Evolutionary conservation across 2,329 filamentous ascomycete genomes (phyloP).

Genomic region (Karstenula rhodostoma): DNA sequence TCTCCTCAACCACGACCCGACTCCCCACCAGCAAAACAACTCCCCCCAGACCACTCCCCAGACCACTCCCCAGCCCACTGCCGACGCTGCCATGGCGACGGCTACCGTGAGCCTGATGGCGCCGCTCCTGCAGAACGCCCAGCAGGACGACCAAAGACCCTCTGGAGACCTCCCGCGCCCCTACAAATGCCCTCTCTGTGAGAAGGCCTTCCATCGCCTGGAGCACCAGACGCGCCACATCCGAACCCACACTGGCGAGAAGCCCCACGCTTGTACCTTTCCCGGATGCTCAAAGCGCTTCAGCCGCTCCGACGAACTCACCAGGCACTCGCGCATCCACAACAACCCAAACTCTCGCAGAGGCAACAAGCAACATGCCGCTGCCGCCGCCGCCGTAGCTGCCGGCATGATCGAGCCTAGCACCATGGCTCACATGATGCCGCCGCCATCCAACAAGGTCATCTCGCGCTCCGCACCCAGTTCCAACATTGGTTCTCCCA

Average conservation of each 20-base stretch:
- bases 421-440: slow-evolving; percentile 73
- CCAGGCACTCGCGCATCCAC: slow-evolving; percentile 96
- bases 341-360: slow-evolving; percentile 97
- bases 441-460: slow-evolving; percentile 73
- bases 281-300: slow-evolving; percentile 97
- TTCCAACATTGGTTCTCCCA: slow-evolving; percentile 88
- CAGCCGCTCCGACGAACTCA: slow-evolving; percentile 94
- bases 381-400: slow-evolving; percentile 63
- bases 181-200: slow-evolving; percentile 98
- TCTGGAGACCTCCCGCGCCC: slow-evolving; percentile 82
- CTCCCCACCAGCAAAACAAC: slow-evolving; percentile 17
- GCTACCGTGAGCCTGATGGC: slow-evolving; percentile 58
- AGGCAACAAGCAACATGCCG: slow-evolving; percentile 81
- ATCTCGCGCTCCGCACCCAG: slow-evolving; percentile 88
- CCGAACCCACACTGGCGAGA: slow-evolving; percentile 96
- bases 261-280: slow-evolving; percentile 95
- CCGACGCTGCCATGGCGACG: slow-evolving; percentile 49
- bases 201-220: slow-evolving; percentile 97
- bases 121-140: slow-evolving; percentile 68
- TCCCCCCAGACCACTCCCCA: slow-evolving; percentile 17
- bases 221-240: slow-evolving; percentile 95
- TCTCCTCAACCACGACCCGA: slow-evolving; percentile 46
- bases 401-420: slow-evolving; percentile 61
- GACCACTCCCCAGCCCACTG: slow-evolving; percentile 17
- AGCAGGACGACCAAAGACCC: slow-evolving; percentile 65